These are phyloP conservation scores for Neolentinus lepideus DNA, from an alignment of 1,284 basidiomycete species.

Conservation along the genomic window DNA sequence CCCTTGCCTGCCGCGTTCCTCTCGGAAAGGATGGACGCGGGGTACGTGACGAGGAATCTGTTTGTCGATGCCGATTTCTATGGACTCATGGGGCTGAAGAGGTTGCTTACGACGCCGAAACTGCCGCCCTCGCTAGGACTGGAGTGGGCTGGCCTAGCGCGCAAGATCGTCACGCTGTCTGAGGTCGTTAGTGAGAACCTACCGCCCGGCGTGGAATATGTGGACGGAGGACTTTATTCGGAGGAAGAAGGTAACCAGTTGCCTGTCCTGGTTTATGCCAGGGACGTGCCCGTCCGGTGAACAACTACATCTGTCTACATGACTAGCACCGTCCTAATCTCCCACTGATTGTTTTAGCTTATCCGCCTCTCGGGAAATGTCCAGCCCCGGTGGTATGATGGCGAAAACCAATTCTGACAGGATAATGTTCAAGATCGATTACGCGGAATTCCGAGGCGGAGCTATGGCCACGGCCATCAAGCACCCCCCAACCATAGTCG, in stretches of 20 bases:
- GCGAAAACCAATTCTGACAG: neutral
- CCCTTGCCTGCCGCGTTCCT: constrained; percentile 9
- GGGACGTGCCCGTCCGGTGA: constrained; percentile 11
- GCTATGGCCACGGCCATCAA: neutral
- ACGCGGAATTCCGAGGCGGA: neutral
- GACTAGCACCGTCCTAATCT: neutral
- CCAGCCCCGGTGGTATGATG: neutral
- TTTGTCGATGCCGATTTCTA: constrained; percentile 12
- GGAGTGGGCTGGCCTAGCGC: constrained; percentile 11
- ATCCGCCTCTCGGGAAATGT: neutral
- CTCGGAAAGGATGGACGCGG: constrained; percentile 9
- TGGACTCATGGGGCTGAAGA: constrained; percentile 8
- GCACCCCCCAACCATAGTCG: neutral
- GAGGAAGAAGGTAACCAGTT: constrained; percentile 6
- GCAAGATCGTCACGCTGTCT: constrained; percentile 9
- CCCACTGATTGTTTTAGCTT: neutral
- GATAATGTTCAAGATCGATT: neutral
- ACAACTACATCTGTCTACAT: neutral
- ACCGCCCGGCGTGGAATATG: constrained; percentile 10
- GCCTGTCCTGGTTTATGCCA: constrained; percentile 11
- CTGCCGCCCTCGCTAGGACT: constrained; percentile 8
- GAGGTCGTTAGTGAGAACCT: constrained; percentile 11
- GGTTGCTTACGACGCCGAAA: constrained; percentile 7
- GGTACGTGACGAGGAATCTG: constrained; percentile 8
- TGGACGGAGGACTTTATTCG: constrained; percentile 11